Conservation (phyloP, 2,329 filamentous ascomycete species). For the Neophaeococcomyces aloes region DNA sequence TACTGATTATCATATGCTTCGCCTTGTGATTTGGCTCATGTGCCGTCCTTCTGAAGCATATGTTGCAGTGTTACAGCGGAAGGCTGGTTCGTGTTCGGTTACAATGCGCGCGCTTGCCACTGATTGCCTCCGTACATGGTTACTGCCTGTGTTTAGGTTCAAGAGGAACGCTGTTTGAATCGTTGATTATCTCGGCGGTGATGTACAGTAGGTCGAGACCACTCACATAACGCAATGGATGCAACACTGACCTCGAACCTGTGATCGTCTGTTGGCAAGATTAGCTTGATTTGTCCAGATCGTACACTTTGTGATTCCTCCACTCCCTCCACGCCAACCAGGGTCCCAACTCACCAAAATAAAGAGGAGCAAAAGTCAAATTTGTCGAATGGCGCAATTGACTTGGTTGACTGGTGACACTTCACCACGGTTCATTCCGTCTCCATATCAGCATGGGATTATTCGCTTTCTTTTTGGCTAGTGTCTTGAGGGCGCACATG, state of each 20-base stretch:
- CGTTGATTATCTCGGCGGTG: too few species aligned
- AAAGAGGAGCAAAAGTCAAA: not conserved
- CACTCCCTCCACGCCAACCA: not conserved
- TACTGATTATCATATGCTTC: not conserved
- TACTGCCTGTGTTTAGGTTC: too few species aligned
- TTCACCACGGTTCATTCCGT: conserved; percentile 9
- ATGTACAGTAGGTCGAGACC: too few species aligned
- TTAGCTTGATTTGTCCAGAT: conserved; percentile 5
- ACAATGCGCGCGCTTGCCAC: too few species aligned
- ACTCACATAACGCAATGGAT: too few species aligned
- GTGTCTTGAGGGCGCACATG: too few species aligned
- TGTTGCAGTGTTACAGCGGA: too few species aligned
- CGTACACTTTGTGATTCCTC: not conserved
- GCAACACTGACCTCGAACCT: not conserved
- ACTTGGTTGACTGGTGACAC: conserved; percentile 4
- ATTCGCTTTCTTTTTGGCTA: too few species aligned
- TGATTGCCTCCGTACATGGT: too few species aligned
- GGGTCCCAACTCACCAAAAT: not conserved
- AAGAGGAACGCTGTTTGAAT: too few species aligned
- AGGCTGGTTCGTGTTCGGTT: too few species aligned
- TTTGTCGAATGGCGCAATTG: conserved; percentile 7
- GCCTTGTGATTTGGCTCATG: not conserved
- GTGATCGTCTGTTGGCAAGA: conserved; percentile 2
- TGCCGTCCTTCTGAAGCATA: too few species aligned
- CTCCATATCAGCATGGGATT: not conserved